Evolutionary conservation across 176 grass and related monocot genomes (phyloP).

Genomic region (Musa troglodytarum): DNA sequence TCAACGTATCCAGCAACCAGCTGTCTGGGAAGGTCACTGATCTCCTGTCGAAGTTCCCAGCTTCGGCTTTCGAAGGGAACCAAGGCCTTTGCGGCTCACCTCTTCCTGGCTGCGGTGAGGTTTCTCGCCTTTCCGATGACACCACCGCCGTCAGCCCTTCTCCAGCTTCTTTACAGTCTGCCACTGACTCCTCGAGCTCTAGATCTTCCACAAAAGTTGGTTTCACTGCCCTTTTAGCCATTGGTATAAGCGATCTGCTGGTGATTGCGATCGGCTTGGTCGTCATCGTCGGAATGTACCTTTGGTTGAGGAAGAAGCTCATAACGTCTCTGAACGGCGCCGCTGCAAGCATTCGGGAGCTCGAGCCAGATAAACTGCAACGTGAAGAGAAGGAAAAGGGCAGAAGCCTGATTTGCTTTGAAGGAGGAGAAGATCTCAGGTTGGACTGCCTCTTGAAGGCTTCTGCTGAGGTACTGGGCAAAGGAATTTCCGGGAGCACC

Average conservation of each 20-base stretch:
- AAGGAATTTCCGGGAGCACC: conserved; percentile 67
- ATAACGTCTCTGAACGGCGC: conserved; percentile 7
- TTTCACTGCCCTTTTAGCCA: conserved; percentile 34
- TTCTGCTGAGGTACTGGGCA: conserved; percentile 67
- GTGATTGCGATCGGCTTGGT: conserved; percentile 29
- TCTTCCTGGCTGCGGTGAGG: conserved; percentile 29
- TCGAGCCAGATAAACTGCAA: conserved; percentile 16
- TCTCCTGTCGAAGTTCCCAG: conserved; percentile 32
- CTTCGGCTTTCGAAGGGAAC: conserved; percentile 38
- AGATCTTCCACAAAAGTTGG: conserved; percentile 23
- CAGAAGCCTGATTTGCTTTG: conserved; percentile 44
- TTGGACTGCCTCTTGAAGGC: conserved; percentile 64
- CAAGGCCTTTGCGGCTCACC: conserved; percentile 34
- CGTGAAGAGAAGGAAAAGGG: conserved; percentile 25
- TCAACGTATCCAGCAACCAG: conserved; percentile 45
- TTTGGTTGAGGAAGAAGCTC: conserved; percentile 52
- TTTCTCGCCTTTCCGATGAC: conserved; percentile 19
- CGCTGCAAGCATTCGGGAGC: conserved; percentile 8
- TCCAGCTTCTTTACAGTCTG: no score
- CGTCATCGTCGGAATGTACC: conserved; percentile 29
- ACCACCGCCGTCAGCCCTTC: background rate
- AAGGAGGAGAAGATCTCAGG: conserved; percentile 59
- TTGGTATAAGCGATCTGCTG: conserved; percentile 39
- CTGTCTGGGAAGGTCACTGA: conserved; percentile 35
- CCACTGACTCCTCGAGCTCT: background rate